Evolutionary conservation across 108 stramenopile genomes (phyloP), one percentile per base, ranked within the genome.

Genomic region (Cyclotella sp.): DNA sequence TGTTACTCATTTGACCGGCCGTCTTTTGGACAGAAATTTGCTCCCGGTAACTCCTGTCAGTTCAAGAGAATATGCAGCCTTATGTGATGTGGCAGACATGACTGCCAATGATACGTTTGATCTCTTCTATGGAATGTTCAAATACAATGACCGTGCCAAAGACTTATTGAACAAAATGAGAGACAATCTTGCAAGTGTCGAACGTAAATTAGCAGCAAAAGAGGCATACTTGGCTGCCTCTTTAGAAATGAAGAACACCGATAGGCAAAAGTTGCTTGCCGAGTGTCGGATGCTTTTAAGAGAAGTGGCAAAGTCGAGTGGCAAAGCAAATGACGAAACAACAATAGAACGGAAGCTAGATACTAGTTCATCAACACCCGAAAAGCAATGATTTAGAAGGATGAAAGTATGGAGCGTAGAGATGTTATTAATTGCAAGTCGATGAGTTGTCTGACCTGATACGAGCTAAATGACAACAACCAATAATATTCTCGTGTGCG

Each of bases 101-200:
- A 96, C 97, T 15, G 81, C 90, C 19, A 85, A 75, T 44, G 97
- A 97, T 72, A 94, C 94, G 44, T 96, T 97, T 67, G 97, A 98
- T 70, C 82, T 93, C 22, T 98, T 98, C 79, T 98, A 95, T 76
- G 96, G 97, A 3, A 96, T 98, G 86, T 98, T 89, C 89, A 96
- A 94, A 67, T 97, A 88, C 90, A 97, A 97, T 67, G 76, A 86
- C 42, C 86, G 90, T 46, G 95, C 93, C 19, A 86, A 86, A 74
- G 84, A 90, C 28, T 83, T 86, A 59, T 49, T 96, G 42, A 83
- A 70, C 30, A 87, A 79, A 44, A 89, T 98, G 75, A 81, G 94
- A 61, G 97, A 98, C 30, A 96, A 96, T 65, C 85, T 98, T 42
- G 95, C 97, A 8, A 84, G 84, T 30, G 82, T 98, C 15, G 97